These are phyloP conservation scores for Priceomyces medius DNA, from an alignment of 805 yeast species.

Conservation along the genomic window DNA sequence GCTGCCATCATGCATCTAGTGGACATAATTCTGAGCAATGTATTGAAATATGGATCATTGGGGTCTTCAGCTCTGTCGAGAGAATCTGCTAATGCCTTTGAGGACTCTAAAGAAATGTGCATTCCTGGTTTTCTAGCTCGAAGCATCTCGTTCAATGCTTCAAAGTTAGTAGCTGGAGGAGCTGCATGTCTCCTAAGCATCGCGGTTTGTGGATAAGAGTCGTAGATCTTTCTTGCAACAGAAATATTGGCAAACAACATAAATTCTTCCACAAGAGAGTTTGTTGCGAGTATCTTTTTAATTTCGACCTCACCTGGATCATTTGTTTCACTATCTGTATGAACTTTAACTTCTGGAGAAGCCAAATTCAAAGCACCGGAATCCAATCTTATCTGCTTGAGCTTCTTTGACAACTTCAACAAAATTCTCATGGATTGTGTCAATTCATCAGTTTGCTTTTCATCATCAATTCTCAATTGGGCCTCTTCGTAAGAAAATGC, in stretches of 20 bases:
- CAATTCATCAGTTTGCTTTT: constrained; percentile 70
- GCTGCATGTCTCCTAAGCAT: constrained; percentile 97
- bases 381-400: constrained; percentile 81
- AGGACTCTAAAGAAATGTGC: constrained; percentile 76
- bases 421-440: constrained; percentile 87
- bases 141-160: constrained; percentile 82
- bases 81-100: constrained; percentile 90
- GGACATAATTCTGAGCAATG: constrained; percentile 91
- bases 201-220: constrained; percentile 95
- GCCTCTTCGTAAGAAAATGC: constrained; percentile 96
- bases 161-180: constrained; percentile 96
- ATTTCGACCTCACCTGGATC: constrained; percentile 96
- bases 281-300: constrained; percentile 83
- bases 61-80: constrained; percentile 84
- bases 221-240: constrained; percentile 90
- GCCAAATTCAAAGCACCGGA: constrained; percentile 97
- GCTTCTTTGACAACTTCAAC: constrained; percentile 72
- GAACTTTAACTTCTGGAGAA: constrained; percentile 96
- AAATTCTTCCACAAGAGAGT: constrained; percentile 95
- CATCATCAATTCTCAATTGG: constrained; percentile 85
- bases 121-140: constrained; percentile 69
- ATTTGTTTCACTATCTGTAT: constrained; percentile 94
- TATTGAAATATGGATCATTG: constrained; percentile 86
- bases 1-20: constrained; percentile 99
- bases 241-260: constrained; percentile 97